Conservation (phyloP, 2,329 filamentous ascomycete genomes). For the Cordyceps militaris region DNA sequence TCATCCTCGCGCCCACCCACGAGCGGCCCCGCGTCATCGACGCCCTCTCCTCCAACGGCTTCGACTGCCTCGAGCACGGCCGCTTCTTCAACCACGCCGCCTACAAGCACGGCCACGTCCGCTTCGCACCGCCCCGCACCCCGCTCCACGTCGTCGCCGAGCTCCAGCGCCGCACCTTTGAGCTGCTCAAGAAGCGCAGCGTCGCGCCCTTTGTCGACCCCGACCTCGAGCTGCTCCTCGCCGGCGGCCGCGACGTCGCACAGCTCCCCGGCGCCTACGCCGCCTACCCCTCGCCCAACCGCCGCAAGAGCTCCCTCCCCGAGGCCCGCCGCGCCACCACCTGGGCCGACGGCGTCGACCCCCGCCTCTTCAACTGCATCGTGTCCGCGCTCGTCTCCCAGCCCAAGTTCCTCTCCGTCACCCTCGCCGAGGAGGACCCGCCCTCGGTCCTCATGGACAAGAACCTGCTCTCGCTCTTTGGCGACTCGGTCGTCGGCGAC, state of each 20-base stretch:
- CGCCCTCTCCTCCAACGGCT: conserved; percentile 71
- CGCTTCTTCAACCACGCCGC: conserved; percentile 54
- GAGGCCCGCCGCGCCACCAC: conserved; percentile 25
- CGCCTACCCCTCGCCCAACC: conserved; percentile 27
- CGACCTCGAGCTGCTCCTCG: conserved; percentile 68
- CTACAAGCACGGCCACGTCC: conserved; percentile 26
- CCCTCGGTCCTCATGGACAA: conserved; percentile 69
- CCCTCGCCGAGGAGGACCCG: conserved; percentile 64
- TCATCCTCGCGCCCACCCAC: conserved; percentile 80
- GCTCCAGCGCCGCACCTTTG: conserved; percentile 76
- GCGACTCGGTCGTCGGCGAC: conserved; percentile 68
- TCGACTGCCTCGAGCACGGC: conserved; percentile 70
- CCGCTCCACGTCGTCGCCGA: conserved; percentile 70
- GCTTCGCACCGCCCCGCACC: conserved; percentile 57
- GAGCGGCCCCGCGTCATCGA: conserved; percentile 67
- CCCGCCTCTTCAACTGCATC: conserved; percentile 55
- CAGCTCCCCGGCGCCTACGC: conserved; percentile 33
- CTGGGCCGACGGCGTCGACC: conserved; percentile 56
- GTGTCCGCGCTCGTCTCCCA: conserved; percentile 53
- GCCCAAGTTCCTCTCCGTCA: conserved; percentile 68
- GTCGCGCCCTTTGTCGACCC: conserved; percentile 67
- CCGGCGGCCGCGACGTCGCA: conserved; percentile 57
- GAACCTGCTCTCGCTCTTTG: conserved; percentile 56
- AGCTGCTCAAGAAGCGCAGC: conserved; percentile 67
- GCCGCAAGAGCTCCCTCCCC: conserved; percentile 31